Conservation (phyloP, 2,329 filamentous ascomycete species). For the Stagonosporopsis cucurbitacearum region DNA sequence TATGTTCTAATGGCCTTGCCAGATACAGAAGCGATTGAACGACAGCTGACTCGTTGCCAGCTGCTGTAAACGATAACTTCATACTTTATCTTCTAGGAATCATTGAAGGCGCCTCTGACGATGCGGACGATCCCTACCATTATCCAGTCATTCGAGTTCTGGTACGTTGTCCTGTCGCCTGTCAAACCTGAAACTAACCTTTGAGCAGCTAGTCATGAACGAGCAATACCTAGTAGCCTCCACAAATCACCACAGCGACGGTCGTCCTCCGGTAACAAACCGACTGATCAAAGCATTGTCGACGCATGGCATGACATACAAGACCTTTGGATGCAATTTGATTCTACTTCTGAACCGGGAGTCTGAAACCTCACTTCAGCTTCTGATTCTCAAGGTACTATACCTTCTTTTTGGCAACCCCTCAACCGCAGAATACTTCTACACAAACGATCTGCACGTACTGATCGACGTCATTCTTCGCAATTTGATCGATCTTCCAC, state of each 20-base stretch:
- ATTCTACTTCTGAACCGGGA: constrained; percentile 95
- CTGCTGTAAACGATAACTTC: constrained; percentile 75
- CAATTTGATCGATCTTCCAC: constrained; percentile 92
- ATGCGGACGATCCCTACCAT: constrained; percentile 91
- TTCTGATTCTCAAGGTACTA: constrained; percentile 94
- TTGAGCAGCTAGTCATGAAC: constrained; percentile 81
- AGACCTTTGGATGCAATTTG: constrained; percentile 97
- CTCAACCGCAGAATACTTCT: constrained; percentile 96
- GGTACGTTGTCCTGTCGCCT: constrained; percentile 60
- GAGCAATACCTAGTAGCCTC: constrained; percentile 94
- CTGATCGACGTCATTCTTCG: constrained; percentile 94
- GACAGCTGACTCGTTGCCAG: constrained; percentile 44
- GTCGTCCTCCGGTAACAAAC: constrained; percentile 74
- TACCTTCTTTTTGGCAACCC: constrained; percentile 94
- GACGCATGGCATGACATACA: constrained; percentile 78
- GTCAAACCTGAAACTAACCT: constrained; percentile 1
- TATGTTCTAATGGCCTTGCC: constrained; percentile 54
- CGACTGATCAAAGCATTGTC: constrained; percentile 91
- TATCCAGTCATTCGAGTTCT: constrained; percentile 93
- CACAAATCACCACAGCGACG: constrained; percentile 47
- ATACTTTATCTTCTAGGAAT: constrained; percentile 82
- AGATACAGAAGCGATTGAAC: neutral
- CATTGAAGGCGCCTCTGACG: constrained; percentile 86
- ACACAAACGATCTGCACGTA: constrained; percentile 94
- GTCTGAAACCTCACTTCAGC: constrained; percentile 87